phyloP scores from a whole-genome alignment of 495 filamentous ascomycete genomes.

The Schizothecium vesticola region DNA sequence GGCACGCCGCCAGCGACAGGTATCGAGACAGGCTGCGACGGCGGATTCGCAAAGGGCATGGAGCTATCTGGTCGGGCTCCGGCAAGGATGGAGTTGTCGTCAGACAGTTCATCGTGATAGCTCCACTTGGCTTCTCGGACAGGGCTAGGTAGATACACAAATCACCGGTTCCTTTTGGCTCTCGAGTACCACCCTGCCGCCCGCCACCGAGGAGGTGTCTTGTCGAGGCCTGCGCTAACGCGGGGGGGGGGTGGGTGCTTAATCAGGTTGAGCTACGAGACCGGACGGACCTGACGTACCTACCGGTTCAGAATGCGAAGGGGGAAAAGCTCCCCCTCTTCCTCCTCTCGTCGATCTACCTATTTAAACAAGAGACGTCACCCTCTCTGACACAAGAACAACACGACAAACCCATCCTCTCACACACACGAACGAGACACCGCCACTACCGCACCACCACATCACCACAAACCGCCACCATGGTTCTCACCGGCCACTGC shows the following conservation, averaged over 20 bases:
- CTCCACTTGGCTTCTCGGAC: no score
- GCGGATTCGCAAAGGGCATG: no score
- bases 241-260: conserved; percentile 1
- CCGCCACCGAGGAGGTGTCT: neutral
- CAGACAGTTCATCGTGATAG: neutral
- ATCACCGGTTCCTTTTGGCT: neutral
- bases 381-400: neutral
- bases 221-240: neutral
- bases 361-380: neutral
- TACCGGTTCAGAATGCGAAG: neutral
- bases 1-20: neutral
- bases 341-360: neutral
- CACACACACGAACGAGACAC: neutral
- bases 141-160: neutral
- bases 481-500: conserved; percentile 64
- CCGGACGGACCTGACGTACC: neutral
- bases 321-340: neutral
- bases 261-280: neutral
- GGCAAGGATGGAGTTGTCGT: no score
- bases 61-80: no score
- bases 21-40: neutral
- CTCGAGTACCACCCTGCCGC: neutral
- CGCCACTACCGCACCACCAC: neutral
- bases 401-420: neutral
- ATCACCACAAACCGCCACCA: conserved; percentile 31